Conservation (phyloP, 2,329 filamentous ascomycete species). For the Ramularia endophylla region DNA sequence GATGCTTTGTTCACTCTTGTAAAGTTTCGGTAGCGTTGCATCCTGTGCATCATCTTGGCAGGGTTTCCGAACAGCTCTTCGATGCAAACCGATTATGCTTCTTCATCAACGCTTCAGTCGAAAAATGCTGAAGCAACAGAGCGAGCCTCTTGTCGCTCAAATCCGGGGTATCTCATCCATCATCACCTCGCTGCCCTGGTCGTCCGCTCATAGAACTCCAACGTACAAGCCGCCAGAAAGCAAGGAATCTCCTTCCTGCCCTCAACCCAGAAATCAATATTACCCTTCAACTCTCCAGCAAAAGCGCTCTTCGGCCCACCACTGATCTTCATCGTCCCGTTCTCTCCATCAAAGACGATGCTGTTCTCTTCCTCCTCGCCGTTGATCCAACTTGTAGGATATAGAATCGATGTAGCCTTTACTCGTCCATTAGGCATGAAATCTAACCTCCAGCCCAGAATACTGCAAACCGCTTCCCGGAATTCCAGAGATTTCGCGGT, state of each 20-base stretch:
- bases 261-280: constrained; percentile 94
- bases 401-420: constrained; percentile 80
- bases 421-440: constrained; percentile 98
- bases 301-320: constrained; percentile 85
- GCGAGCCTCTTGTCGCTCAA: too few relatives aligned
- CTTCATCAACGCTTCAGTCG: too few relatives aligned
- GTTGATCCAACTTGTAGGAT: constrained; percentile 43
- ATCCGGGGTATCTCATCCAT: not conserved
- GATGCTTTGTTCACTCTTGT: too few relatives aligned
- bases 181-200: constrained; percentile 27
- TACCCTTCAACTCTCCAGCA: constrained; percentile 73
- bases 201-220: constrained; percentile 82
- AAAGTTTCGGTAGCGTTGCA: too few relatives aligned
- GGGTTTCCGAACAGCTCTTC: too few relatives aligned
- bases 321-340: constrained; percentile 95
- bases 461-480: constrained; percentile 85
- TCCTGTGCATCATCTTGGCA: too few relatives aligned
- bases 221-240: constrained; percentile 81
- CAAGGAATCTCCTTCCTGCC: constrained; percentile 91
- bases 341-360: constrained; percentile 83
- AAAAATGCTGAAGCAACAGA: too few relatives aligned
- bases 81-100: too few relatives aligned
- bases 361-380: constrained; percentile 52
- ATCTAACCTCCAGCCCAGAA: constrained; percentile 89
- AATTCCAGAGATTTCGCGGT: constrained; percentile 87